These are phyloP conservation scores for Ascosphaera pollenicola DNA, from an alignment of 2,329 filamentous ascomycete species.

Conservation along the genomic window DNA sequence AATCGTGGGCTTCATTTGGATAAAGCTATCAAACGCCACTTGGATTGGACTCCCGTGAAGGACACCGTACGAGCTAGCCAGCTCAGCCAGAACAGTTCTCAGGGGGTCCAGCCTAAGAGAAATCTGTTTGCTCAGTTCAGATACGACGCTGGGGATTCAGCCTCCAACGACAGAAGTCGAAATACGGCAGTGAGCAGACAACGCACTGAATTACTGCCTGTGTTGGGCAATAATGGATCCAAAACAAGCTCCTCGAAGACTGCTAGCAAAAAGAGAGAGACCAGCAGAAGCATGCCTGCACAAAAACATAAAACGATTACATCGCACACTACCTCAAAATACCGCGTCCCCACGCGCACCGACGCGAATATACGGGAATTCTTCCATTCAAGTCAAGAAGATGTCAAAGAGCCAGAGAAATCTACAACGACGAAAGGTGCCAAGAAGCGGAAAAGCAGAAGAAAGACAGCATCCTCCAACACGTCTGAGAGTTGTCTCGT, in stretches of 20 bases:
- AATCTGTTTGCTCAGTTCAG: conserved; percentile 1
- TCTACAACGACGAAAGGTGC: conserved; percentile 4
- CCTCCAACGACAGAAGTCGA: not conserved
- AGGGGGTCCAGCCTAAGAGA: conserved; percentile 6
- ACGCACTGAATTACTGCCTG: conserved; percentile 1
- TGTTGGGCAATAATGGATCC: not conserved
- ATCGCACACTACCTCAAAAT: conserved; percentile 51
- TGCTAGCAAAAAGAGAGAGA: not conserved
- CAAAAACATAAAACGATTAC: conserved; percentile 63
- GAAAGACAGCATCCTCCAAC: conserved; percentile 24
- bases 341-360: conserved; percentile 22
- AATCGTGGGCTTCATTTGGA: conserved; percentile 9
- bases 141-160: not conserved
- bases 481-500: conserved; percentile 42
- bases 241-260: not conserved
- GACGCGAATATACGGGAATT: conserved; percentile 24
- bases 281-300: conserved; percentile 20
- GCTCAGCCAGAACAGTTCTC: conserved; percentile 4
- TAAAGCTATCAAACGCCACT: conserved; percentile 31
- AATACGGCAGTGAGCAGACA: not conserved
- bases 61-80: conserved; percentile 13
- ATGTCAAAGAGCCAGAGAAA: conserved; percentile 6
- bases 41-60: conserved; percentile 46
- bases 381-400: conserved; percentile 16
- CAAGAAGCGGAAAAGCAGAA: conserved; percentile 15